These are phyloP conservation scores for Cryptosporidium bovis DNA, from an alignment of 169 alveolate species.

Conservation along the genomic window DNA sequence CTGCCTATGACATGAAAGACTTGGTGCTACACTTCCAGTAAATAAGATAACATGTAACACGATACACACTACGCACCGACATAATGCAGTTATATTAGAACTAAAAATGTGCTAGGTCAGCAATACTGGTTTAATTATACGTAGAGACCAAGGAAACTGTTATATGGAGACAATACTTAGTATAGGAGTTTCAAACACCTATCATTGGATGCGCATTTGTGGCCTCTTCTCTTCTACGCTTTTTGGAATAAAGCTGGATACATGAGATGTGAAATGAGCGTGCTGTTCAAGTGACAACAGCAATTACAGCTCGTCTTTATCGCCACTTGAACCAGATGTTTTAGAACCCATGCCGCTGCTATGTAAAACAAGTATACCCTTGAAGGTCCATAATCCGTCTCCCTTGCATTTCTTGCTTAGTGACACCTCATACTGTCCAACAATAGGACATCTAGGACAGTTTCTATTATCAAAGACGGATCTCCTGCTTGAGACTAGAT, in stretches of 20 bases:
- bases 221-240: too few relatives aligned
- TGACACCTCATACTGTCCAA: constrained; percentile 65
- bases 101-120: too few relatives aligned
- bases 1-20: constrained; percentile 2
- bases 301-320: background rate
- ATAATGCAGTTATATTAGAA: too few relatives aligned
- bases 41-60: background rate
- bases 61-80: too few relatives aligned
- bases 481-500: constrained; percentile 39
- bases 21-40: constrained; percentile 22
- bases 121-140: too few relatives aligned
- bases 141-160: too few relatives aligned
- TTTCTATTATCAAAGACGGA: constrained; percentile 48
- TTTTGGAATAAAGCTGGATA: too few relatives aligned
- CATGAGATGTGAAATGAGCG: too few relatives aligned
- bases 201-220: too few relatives aligned
- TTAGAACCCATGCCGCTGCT: background rate
- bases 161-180: too few relatives aligned
- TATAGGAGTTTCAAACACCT: too few relatives aligned
- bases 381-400: constrained; percentile 41
- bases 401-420: background rate
- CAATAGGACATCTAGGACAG: constrained; percentile 74
- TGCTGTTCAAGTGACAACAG: too few relatives aligned
- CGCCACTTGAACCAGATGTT: background rate
- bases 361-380: background rate